A percentile compares a stretch with the other conserved stretches of the same genome.
Conservation (phyloP, 1,284 basidiomycete genomes). For the Fomitiporia mediterranea region DNA sequence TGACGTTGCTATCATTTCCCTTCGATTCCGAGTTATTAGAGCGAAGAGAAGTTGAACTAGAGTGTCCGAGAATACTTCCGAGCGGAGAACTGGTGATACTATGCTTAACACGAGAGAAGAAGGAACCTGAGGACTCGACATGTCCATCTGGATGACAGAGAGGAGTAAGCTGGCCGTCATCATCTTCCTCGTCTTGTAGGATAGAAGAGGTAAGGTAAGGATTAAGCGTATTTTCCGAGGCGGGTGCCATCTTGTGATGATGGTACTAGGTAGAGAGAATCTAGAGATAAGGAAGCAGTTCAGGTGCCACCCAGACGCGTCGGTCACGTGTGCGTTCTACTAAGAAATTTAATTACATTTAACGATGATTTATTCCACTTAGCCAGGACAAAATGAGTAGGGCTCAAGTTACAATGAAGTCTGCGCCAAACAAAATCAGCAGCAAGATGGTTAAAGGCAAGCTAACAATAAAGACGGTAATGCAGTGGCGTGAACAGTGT, state of each 20-base stretch:
- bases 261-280: too few species aligned
- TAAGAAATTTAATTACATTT: not conserved
- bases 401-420: not conserved
- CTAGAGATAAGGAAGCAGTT: not conserved
- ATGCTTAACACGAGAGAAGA: constrained; percentile 16
- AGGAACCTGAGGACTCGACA: constrained; percentile 3
- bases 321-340: not conserved
- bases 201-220: not conserved
- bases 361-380: not conserved
- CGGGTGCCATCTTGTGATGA: not conserved
- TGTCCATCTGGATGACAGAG: constrained; percentile 10
- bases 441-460: too few species aligned
- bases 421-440: not conserved
- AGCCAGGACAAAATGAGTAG: not conserved
- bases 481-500: not conserved
- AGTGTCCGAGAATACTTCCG: constrained; percentile 7
- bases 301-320: not conserved
- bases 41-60: not conserved
- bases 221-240: not conserved
- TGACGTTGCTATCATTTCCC: not conserved
- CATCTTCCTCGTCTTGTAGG: constrained; percentile 3
- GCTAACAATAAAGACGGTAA: not conserved
- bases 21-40: not conserved
- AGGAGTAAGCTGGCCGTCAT: constrained; percentile 15
- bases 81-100: constrained; percentile 6